Evolutionary conservation across 1,284 basidiomycete species (phyloP).

Genomic region (Ceratobasidium sp.): DNA sequence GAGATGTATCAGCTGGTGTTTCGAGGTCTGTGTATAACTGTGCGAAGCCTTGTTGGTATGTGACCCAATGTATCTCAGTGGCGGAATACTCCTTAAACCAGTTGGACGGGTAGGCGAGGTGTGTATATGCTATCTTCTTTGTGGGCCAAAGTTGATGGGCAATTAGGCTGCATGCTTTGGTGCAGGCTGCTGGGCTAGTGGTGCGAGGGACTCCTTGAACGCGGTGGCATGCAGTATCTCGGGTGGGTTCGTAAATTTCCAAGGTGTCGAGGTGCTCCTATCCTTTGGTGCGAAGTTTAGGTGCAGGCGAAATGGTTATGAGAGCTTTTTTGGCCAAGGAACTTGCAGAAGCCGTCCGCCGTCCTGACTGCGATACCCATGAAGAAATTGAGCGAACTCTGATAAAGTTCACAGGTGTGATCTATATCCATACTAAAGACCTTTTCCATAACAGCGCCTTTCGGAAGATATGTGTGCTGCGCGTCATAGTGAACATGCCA

Average conservation of each 20-base stretch:
- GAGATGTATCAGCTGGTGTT: conserved; percentile 68
- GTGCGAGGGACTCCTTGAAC: conserved; percentile 34
- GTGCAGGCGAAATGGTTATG: conserved; percentile 55
- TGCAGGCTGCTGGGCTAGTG: conserved; percentile 68
- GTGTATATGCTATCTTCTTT: conserved; percentile 48
- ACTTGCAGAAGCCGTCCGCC: conserved; percentile 24
- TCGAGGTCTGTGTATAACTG: conserved; percentile 60
- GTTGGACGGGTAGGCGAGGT: conserved; percentile 76
- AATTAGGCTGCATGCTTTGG: conserved; percentile 50
- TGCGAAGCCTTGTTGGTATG: conserved; percentile 12
- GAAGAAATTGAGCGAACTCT: conserved; percentile 30
- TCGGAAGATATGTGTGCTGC: conserved; percentile 11
- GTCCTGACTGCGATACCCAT: conserved; percentile 9
- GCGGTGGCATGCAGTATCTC: conserved; percentile 71
- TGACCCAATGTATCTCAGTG: conserved; percentile 53
- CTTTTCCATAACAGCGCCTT: not conserved
- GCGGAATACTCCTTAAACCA: conserved; percentile 72
- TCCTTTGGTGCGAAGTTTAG: conserved; percentile 43
- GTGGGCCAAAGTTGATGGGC: conserved; percentile 46
- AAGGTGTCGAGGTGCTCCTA: not conserved
- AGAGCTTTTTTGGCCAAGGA: conserved; percentile 49
- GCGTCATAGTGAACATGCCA: conserved; percentile 12
- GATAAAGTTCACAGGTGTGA: conserved; percentile 6
- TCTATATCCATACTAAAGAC: not conserved
- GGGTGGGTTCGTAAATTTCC: conserved; percentile 51